Base-by-base conservation (phyloP, 768 basidiomycete genomes). In the Lactarius indigo region DNA sequence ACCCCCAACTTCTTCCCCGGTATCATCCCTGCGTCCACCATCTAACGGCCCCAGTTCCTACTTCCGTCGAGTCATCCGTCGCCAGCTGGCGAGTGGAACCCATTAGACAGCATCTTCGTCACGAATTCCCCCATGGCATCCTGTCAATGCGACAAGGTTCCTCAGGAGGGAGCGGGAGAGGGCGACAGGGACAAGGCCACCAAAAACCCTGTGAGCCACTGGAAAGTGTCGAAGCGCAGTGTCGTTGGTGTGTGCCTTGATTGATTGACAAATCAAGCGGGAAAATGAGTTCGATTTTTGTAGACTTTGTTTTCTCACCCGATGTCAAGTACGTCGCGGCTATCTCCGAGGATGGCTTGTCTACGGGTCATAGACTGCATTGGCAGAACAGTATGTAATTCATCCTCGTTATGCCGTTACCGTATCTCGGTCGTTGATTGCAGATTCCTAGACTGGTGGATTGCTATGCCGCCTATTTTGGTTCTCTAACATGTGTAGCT, bases 381-480 rank as follows among this genome's bases (percentile, higher is more conserved):
- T 91, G 58, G 88, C 88, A 39, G 92, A 96, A 76, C 87, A 90
- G 94, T 95, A 70, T 72, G 88, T 76, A 30, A 30, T 47, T 33
- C 17, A 63, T 37, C 12, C 35, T 37, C 66, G 30, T 31, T 54
- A 31, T 57, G 9, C n/a, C 15, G 8, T 10, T 12, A 4, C 30
- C 10, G 41, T 26, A 52, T 7, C 26, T 7, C 15, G 35, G 18
- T 39, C 42, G 10, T 26, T 54, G 35, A 57, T 71, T 20, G 66
- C 6, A 42, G 12, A 55, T 39, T 13, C 9, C 18, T 66, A 96
- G 96, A 72, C 83, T 98, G n/a, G 84, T 94, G 23, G 94, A 98
- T 74, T 92, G 91, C 68, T 98, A 92, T 73, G 88, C 92, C 1
- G 94, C 94, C 4, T 99, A 99, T 76, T 99, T 98, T 73, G 96